Evolutionary conservation across 352 stramenopile species (phyloP).

Genomic region (Globisporangium abappressorium): DNA sequence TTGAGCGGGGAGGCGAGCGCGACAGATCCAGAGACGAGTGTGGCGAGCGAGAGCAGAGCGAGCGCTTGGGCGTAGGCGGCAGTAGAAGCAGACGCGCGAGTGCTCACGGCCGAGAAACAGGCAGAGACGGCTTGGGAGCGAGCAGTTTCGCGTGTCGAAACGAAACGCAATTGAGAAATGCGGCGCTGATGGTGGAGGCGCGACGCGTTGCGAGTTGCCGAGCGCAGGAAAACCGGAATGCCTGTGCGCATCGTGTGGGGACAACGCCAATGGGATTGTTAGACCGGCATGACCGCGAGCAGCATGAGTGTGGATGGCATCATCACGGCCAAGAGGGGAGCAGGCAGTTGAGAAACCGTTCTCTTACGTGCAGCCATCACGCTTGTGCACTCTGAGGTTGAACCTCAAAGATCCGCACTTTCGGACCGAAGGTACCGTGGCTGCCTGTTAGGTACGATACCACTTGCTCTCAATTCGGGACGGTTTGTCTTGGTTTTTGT

Average conservation of each 20-base stretch:
- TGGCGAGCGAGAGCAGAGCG: constrained; percentile 24
- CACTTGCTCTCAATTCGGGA: neutral
- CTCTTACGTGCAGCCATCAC: neutral
- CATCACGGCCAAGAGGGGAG: neutral
- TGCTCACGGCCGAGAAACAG: neutral
- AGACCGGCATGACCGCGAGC: neutral
- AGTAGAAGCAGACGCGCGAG: constrained; percentile 16
- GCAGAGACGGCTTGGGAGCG: neutral
- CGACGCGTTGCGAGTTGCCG: neutral
- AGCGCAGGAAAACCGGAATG: constrained; percentile 7
- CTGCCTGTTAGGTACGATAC: too few species aligned
- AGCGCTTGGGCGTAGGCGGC: constrained; percentile 15
- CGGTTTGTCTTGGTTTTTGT: constrained; percentile 10
- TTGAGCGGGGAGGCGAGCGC: constrained; percentile 22
- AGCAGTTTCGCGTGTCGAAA: constrained; percentile 18
- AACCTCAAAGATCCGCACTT: neutral
- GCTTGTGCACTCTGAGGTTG: constrained; percentile 1
- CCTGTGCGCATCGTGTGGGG: constrained; percentile 8
- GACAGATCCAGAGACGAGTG: constrained; percentile 11
- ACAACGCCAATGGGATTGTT: neutral
- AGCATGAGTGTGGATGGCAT: neutral
- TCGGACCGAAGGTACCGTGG: too few species aligned
- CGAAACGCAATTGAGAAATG: constrained; percentile 17
- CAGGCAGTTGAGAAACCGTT: neutral
- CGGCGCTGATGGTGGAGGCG: neutral